phyloP scores from a whole-genome alignment of 345 rosid genomes.

The Punica granatum region DNA sequence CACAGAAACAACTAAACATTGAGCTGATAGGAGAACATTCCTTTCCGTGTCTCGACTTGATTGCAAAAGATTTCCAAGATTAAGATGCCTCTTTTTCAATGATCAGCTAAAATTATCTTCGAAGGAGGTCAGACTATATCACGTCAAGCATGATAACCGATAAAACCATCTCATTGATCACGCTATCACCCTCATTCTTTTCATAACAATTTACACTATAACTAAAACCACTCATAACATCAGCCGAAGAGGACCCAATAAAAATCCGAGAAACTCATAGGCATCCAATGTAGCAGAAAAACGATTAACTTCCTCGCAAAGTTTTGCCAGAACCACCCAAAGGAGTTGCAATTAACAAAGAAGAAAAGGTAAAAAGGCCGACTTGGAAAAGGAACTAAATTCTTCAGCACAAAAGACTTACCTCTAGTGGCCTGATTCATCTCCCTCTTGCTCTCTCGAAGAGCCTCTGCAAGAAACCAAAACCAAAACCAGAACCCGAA shows the following conservation, averaged over 20 bases:
- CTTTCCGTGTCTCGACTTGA: too few species aligned
- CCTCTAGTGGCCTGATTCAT: conserved; percentile 93
- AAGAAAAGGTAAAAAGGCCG: neutral
- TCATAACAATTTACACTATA: neutral
- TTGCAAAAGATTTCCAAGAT: neutral
- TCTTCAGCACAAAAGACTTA: conserved; percentile 10
- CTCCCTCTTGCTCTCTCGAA: conserved; percentile 85
- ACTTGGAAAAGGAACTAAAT: neutral
- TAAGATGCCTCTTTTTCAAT: too few species aligned
- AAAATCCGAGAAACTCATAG: neutral
- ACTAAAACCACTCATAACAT: neutral
- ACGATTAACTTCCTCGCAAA: neutral
- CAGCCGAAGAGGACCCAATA: neutral
- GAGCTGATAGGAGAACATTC: neutral
- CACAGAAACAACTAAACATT: neutral
- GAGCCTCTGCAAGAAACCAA: conserved; percentile 52
- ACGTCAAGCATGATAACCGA: neutral
- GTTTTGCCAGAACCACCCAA: neutral
- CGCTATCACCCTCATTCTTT: neutral
- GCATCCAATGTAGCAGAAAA: neutral
- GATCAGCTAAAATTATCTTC: too few species aligned
- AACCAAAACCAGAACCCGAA: neutral
- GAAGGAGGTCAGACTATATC: neutral
- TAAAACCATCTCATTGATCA: neutral
- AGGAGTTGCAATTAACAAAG: neutral